phyloP scores from a whole-genome alignment of 1,139 yeast genomes.

The Candida sojae region DNA sequence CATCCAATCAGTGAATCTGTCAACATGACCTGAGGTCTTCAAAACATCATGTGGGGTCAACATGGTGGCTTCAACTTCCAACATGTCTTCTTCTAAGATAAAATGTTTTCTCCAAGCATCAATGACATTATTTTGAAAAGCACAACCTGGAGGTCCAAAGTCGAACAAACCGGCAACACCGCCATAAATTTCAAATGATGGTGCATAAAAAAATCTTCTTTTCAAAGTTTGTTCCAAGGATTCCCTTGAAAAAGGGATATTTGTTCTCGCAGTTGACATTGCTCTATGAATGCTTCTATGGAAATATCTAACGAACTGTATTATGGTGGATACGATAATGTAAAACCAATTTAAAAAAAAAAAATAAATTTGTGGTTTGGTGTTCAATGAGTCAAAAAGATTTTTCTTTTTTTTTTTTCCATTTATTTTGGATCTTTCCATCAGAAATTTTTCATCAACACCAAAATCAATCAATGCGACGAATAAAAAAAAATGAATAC shows the following conservation, averaged over 20 bases:
- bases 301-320: slow-evolving; percentile 7
- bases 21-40: slow-evolving; percentile 99
- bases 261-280: slow-evolving; percentile 29
- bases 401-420: not conserved
- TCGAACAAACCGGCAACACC: slow-evolving; percentile 98
- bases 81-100: slow-evolving; percentile 96
- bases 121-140: slow-evolving; percentile 91
- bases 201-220: slow-evolving; percentile 96
- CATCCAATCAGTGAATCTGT: slow-evolving; percentile 99
- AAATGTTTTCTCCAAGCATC: slow-evolving; percentile 98
- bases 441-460: no score
- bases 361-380: no score
- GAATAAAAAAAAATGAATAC: no score
- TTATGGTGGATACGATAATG: slow-evolving; percentile 1
- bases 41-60: slow-evolving; percentile 96
- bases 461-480: no score
- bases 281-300: slow-evolving; percentile 13
- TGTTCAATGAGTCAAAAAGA: slow-evolving; percentile 1
- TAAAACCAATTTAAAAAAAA: no score
- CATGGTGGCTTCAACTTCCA: slow-evolving; percentile 98
- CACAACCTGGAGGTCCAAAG: slow-evolving; percentile 99
- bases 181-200: slow-evolving; percentile 95
- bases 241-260: slow-evolving; percentile 72
- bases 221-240: slow-evolving; percentile 86
- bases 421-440: not conserved